Conservation (phyloP, 768 basidiomycete genomes). For the Tephrocybe sp. region DNA sequence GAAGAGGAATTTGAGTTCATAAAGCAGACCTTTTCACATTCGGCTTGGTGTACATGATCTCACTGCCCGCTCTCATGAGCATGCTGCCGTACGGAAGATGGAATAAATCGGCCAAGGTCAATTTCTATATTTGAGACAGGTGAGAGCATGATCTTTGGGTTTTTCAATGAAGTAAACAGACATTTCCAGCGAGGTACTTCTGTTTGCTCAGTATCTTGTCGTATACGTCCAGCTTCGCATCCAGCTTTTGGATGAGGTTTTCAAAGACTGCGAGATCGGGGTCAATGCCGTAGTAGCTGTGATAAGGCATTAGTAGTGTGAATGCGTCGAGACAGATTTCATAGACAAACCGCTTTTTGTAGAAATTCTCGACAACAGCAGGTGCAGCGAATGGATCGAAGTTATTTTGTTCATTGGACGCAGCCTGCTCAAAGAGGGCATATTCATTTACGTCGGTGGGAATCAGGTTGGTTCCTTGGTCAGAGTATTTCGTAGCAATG, state of each 20-base stretch:
- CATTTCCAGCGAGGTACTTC: conserved; percentile 56
- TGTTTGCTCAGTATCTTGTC: conserved; percentile 55
- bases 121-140: no score
- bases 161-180: conserved; percentile 36
- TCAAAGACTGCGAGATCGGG: conserved; percentile 39
- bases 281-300: conserved; percentile 46
- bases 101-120: no score
- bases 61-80: no score
- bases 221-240: conserved; percentile 48
- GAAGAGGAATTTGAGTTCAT: neutral
- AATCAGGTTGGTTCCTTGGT: conserved; percentile 48
- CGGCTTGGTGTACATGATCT: no score
- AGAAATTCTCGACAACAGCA: no score
- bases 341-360: no score
- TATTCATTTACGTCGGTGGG: conserved; percentile 54
- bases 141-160: no score
- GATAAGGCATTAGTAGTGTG: no score
- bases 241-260: conserved; percentile 26
- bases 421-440: no score
- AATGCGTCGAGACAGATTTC: no score
- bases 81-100: no score
- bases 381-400: neutral
- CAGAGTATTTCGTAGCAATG: no score
- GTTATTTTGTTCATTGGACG: neutral
- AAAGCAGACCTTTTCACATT: neutral